phyloP scores from a whole-genome alignment of 2,329 filamentous ascomycete genomes.

The Cladosporium velox region DNA sequence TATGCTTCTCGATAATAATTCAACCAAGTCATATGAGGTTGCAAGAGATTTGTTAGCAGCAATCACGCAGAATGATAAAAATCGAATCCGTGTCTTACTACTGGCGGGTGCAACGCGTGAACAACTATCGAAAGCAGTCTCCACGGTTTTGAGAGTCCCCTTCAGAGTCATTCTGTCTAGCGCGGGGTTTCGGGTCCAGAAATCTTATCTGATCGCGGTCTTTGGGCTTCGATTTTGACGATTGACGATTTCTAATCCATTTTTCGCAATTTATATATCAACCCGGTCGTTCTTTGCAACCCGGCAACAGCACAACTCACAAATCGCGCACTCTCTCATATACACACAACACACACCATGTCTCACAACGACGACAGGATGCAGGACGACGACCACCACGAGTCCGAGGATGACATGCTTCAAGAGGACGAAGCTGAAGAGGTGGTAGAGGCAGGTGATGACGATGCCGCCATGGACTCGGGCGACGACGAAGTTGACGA shows the following conservation, averaged over 20 bases:
- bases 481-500: constrained; percentile 65
- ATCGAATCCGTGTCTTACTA: background rate
- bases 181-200: constrained; percentile 1
- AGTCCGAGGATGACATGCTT: constrained; percentile 71
- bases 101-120: background rate
- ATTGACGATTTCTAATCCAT: constrained; percentile 11
- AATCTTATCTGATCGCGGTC: constrained; percentile 7
- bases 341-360: background rate
- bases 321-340: background rate
- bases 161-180: background rate
- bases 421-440: constrained; percentile 79
- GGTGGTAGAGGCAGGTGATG: constrained; percentile 62
- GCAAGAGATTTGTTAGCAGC: too few species aligned
- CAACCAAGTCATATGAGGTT: too few species aligned
- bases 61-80: background rate
- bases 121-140: background rate
- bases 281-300: background rate
- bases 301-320: background rate
- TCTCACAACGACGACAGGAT: constrained; percentile 20
- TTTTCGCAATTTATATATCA: constrained; percentile 1
- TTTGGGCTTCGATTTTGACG: constrained; percentile 1
- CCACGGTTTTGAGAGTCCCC: background rate
- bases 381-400: constrained; percentile 44
- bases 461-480: constrained; percentile 76
- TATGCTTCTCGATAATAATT: too few species aligned